Conservation (phyloP, 2,329 filamentous ascomycete species). For the Claviceps capensis region DNA sequence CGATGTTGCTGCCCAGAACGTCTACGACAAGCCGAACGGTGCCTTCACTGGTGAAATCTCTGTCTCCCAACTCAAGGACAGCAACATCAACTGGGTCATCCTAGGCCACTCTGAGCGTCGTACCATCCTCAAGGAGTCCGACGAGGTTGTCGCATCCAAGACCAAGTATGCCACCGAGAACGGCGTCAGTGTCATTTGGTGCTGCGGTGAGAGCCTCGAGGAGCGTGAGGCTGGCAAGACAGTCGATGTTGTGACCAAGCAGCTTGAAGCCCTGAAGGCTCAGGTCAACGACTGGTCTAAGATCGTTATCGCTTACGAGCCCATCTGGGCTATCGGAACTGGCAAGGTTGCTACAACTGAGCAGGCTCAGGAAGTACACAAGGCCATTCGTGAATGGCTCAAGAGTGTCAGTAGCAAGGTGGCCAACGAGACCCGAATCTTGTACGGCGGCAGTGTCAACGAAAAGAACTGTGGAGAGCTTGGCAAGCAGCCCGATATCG, state of each 20-base stretch:
- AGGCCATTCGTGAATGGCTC: constrained; percentile 82
- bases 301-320: constrained; percentile 96
- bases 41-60: constrained; percentile 97
- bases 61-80: constrained; percentile 80
- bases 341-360: constrained; percentile 82
- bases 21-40: constrained; percentile 92
- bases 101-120: constrained; percentile 93
- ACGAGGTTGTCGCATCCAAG: constrained; percentile 81
- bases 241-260: constrained; percentile 69
- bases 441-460: constrained; percentile 92
- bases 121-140: constrained; percentile 74
- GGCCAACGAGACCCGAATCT: constrained; percentile 77
- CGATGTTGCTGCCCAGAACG: constrained; percentile 88
- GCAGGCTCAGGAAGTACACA: constrained; percentile 90
- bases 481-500: constrained; percentile 84
- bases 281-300: constrained; percentile 79
- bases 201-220: constrained; percentile 91
- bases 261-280: constrained; percentile 70
- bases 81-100: constrained; percentile 77
- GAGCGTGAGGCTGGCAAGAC: constrained; percentile 79
- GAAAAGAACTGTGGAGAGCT: constrained; percentile 98
- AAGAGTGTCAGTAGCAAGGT: constrained; percentile 61
- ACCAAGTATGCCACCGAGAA: constrained; percentile 84
- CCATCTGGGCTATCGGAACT: constrained; percentile 92
- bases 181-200: constrained; percentile 85